Evolutionary conservation across 2,329 filamentous ascomycete species (phyloP).

Genomic region (Blastomyces silverae): DNA sequence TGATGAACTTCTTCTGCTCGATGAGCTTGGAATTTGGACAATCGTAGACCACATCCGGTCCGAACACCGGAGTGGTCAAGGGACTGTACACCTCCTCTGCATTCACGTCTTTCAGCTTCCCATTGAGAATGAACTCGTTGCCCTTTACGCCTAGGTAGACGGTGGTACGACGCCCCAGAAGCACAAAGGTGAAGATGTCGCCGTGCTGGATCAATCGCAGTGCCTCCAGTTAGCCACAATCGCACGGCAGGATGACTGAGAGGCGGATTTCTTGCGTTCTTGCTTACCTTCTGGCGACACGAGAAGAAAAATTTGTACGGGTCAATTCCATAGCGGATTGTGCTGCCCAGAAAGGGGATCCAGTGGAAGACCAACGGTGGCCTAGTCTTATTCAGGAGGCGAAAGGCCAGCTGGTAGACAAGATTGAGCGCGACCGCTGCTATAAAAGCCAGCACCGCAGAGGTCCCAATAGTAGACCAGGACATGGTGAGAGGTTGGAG

Average conservation of each 20-base stretch:
- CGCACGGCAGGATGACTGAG: conserved; percentile 33
- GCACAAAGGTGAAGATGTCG: conserved; percentile 82
- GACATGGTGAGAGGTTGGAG: background rate
- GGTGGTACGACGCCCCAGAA: conserved; percentile 82
- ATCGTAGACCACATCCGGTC: conserved; percentile 81
- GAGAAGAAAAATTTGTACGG: conserved; percentile 76
- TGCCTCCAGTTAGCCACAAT: conserved; percentile 42
- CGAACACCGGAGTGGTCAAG: conserved; percentile 65
- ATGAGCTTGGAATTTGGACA: conserved; percentile 87
- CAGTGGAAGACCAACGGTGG: conserved; percentile 75
- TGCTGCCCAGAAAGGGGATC: conserved; percentile 53
- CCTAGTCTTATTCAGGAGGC: conserved; percentile 47
- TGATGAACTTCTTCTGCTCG: conserved; percentile 85
- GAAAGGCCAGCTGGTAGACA: conserved; percentile 63
- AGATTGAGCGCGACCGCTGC: conserved; percentile 63
- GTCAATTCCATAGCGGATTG: conserved; percentile 42
- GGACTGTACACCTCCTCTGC: conserved; percentile 85
- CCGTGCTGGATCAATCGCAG: conserved; percentile 56
- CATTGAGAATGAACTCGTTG: conserved; percentile 91
- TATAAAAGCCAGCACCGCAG: background rate
- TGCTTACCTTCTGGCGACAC: conserved; percentile 62
- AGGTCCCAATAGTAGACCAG: background rate
- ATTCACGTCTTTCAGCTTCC: conserved; percentile 81
- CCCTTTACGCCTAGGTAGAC: conserved; percentile 74
- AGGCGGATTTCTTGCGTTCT: conserved; percentile 17